Base-by-base conservation (phyloP, 352 stramenopile species). In the Globisporangium spinosum region DNA sequence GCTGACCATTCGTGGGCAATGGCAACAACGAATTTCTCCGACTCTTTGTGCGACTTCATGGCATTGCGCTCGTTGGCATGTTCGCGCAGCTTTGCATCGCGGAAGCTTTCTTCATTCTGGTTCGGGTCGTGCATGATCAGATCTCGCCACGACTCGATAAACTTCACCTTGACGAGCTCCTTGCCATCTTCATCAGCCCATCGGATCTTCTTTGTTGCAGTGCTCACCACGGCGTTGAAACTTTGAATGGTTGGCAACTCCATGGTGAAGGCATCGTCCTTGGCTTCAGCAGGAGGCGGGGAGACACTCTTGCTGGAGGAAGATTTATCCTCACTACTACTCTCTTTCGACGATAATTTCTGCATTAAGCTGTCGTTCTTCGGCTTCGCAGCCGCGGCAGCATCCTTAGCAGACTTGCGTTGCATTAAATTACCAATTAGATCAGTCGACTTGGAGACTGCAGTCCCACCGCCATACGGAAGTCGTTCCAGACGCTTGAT, bases 121-220 rank as follows among this genome's bases (percentile, higher is more conserved):
- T 67, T 74, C 2, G 78, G 70, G 17, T 87, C 76, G 54, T 89
- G 73, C 29, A 86, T 73, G 47, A 94, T 79, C 64, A 90, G 76
- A 55, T 95, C 87, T 22, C 87, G 79, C 87, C 87, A 95, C 22
- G 87, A 95, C 68, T 95, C 87, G 45, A 95, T 95, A 17, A 94
- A 66, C 67, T 93, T 90, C 65, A 95, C 68, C 70, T 92, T 88
- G 27, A 90, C 79, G 8, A 95, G 79, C 12, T 94, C 87, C 47
- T 83, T 73, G 56, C 87, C 87, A 32, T 74, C 79, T 68, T 95
- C 81, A 64, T 95, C 87, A 0, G 87, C 87, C 87, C 87, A 95
- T 34, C 83, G 84, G 70, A 95, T 95, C 56, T 82, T 78, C 62
- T 90, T 90, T 55, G 76, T 78, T 32, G 73, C 64, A 4, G 72